These are phyloP conservation scores for Cytospora mali DNA, from an alignment of 2,329 filamentous ascomycete species.

Conservation along the genomic window DNA sequence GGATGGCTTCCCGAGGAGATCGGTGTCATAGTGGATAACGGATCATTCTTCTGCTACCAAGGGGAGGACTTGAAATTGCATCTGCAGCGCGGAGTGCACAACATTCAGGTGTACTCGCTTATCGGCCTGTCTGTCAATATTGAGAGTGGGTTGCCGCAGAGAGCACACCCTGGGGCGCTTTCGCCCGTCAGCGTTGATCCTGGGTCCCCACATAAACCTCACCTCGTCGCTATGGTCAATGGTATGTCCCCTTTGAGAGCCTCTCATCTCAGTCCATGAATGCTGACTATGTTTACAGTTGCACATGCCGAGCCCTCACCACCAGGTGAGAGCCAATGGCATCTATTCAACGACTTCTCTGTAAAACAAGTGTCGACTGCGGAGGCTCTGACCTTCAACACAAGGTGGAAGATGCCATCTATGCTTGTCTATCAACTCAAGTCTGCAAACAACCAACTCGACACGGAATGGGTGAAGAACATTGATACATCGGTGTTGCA, in stretches of 20 bases:
- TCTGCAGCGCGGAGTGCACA: conserved; percentile 75
- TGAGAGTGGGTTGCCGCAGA: conserved; percentile 80
- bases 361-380: conserved; percentile 78
- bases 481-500: conserved; percentile 87
- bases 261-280: neutral
- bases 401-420: conserved; percentile 89
- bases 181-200: conserved; percentile 80
- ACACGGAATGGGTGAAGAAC: conserved; percentile 81
- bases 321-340: conserved; percentile 74
- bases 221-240: conserved; percentile 90
- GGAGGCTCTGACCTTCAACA: conserved; percentile 87
- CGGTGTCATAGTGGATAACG: conserved; percentile 84
- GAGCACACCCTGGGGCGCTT: conserved; percentile 87
- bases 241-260: conserved; percentile 50
- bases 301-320: conserved; percentile 65
- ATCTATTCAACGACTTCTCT: conserved; percentile 96
- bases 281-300: conserved; percentile 46
- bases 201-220: conserved; percentile 81
- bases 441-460: conserved; percentile 76
- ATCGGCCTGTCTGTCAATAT: conserved; percentile 90
- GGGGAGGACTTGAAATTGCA: conserved; percentile 85
- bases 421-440: conserved; percentile 87
- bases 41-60: conserved; percentile 94
- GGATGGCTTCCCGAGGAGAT: conserved; percentile 94
- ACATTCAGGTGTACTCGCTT: conserved; percentile 86